Base-by-base conservation (phyloP, 108 stramenopile genomes). In the Cyclotella sp. region DNA sequence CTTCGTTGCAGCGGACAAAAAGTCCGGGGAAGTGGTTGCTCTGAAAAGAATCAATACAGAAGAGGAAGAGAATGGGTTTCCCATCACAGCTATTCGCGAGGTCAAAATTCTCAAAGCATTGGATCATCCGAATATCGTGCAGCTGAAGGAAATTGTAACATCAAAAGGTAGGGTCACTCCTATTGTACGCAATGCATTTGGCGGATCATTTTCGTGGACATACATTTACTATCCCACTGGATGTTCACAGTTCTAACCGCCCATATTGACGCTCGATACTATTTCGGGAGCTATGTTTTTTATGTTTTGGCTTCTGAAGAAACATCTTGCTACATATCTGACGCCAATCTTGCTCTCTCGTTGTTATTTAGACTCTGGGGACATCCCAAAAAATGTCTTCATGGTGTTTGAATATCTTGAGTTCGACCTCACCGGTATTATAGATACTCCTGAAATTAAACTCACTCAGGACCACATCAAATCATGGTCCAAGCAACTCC, bases 361-460 rank as follows among this genome's bases (percentile, higher is more conserved):
- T 53, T 10, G 63, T 76, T 65, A 78, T 71, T 70, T 87, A 86
- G 91, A 89, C 73, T 57, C 73, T 26, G 89, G 85, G 44, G 81
- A 85, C 40, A 84, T 94, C 53, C 96, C 96, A 39, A 93, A 92
- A 64, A 91, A 94, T 82, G 90, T 98, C 19, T 98, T 91, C 78
- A 93, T 98, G 88, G 97, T 96, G 16, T 98, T 98, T 77, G 97
- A 98, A 78, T 98, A 96, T 69, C 86, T 94, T 14, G 93, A 94
- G 63, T 96, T 90, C 72, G 97, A 98, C 70, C 84, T 98, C 29
- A 91, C 88, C 22, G 95, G 94, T 4, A 79, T 96, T 28, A 82
- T 95, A 41, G 89, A 93, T 63, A 92, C 96, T 11, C 83, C 84
- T 28, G 93, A 96, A 70, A 93, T 96, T 72, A 87, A 86, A 24